These are phyloP conservation scores for Asterochloris sp. DNA, from an alignment of 139 green algal genomes.

Conservation along the genomic window DNA sequence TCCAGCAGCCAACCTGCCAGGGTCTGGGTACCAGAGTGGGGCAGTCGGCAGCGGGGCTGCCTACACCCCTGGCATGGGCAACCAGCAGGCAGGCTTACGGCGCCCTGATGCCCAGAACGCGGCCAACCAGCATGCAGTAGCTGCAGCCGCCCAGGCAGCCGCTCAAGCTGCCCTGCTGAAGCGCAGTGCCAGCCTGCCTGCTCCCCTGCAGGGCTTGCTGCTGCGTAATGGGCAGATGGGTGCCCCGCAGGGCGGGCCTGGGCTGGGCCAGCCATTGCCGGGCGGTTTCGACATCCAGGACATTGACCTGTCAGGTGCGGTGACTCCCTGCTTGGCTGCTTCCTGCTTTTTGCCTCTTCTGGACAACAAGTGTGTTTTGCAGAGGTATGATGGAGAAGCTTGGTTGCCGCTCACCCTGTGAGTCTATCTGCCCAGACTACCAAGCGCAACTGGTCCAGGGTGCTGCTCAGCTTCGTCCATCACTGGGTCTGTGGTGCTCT, in stretches of 20 bases:
- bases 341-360: neutral
- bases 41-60: neutral
- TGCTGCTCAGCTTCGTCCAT: neutral
- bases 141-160: constrained; percentile 3
- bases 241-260: neutral
- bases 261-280: neutral
- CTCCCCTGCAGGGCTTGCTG: constrained; percentile 4
- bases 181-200: constrained; percentile 2
- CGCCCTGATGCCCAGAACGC: neutral
- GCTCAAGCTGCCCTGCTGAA: constrained; percentile 9
- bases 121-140: neutral
- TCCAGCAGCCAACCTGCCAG: neutral
- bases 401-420: neutral
- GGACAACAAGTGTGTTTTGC: neutral
- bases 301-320: constrained; percentile 10
- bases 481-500: neutral
- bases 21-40: no score
- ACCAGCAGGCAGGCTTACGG: neutral
- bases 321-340: neutral
- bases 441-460: neutral
- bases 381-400: neutral
- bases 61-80: constrained; percentile 3
- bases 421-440: neutral
- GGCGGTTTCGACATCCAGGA: constrained; percentile 8
- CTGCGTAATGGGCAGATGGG: constrained; percentile 1